Percentiles rank a stretch among this genome's conserved stretches.
phyloP scores from a whole-genome alignment of 805 yeast genomes.

The Yamadazyma phyllophila region DNA sequence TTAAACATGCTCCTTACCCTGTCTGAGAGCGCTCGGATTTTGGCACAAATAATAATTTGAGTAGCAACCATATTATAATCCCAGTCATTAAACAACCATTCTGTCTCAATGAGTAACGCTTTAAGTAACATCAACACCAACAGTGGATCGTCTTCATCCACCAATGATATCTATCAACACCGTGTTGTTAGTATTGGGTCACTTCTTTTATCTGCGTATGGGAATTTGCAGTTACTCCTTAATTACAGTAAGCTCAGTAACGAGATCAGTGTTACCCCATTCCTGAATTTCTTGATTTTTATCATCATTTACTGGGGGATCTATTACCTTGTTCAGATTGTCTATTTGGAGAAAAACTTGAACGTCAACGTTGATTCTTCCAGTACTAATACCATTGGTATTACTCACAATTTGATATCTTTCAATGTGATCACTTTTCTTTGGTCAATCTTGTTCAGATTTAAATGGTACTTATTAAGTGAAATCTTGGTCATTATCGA shows the following conservation, averaged over 20 bases:
- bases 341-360: conserved; percentile 33
- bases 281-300: conserved; percentile 54
- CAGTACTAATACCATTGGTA: conserved; percentile 12
- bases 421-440: conserved; percentile 59
- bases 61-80: not conserved
- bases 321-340: conserved; percentile 50
- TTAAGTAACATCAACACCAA: not conserved
- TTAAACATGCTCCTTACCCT: not conserved
- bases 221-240: conserved; percentile 53
- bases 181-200: conserved; percentile 46
- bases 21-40: not conserved
- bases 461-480: conserved; percentile 54
- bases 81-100: not conserved
- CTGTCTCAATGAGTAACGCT: not conserved
- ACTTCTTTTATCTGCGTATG: conserved; percentile 54
- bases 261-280: conserved; percentile 64
- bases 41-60: not conserved
- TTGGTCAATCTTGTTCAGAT: conserved; percentile 65
- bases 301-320: conserved; percentile 58
- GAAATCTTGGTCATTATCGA: conserved; percentile 60
- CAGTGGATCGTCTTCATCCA: not conserved
- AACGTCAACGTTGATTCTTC: conserved; percentile 14
- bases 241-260: conserved; percentile 51
- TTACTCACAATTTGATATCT: conserved; percentile 50
- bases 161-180: conserved; percentile 11